phyloP scores from a whole-genome alignment of 148 eudicot genomes.

The Chenopodium suecicum region DNA sequence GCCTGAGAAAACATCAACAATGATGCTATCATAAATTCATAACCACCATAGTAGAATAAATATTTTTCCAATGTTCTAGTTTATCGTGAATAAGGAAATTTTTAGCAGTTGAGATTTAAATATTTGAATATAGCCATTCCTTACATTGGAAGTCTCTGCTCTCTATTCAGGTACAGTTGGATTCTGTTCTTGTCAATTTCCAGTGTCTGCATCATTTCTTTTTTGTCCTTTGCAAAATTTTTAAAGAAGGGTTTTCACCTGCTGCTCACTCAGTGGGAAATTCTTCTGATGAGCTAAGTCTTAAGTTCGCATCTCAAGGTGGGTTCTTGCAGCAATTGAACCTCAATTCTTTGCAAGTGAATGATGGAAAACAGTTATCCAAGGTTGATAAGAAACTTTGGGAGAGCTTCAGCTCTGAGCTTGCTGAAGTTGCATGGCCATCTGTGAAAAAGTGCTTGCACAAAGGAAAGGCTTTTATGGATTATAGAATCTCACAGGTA shows the following conservation, averaged over 20 bases:
- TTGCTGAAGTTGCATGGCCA: constrained; percentile 75
- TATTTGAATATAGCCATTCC: constrained; percentile 15
- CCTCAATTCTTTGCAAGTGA: constrained; percentile 35
- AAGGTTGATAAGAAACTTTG: constrained; percentile 45
- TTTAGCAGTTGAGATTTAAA: not conserved
- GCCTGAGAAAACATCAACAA: not conserved
- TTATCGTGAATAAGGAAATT: not conserved
- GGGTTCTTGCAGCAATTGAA: constrained; percentile 75
- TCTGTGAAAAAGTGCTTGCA: constrained; percentile 65
- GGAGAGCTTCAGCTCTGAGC: constrained; percentile 65
- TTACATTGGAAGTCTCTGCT: not conserved
- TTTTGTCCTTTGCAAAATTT: constrained; percentile 81
- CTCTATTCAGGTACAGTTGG: constrained; percentile 64
- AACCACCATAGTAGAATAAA: not conserved
- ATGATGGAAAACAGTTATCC: constrained; percentile 28
- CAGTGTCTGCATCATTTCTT: constrained; percentile 85
- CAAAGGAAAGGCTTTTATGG: constrained; percentile 69
- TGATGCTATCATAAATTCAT: not conserved
- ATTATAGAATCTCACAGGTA: constrained; percentile 81
- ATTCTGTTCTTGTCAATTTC: constrained; percentile 61
- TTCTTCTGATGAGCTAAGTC: constrained; percentile 39
- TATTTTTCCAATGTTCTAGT: not conserved
- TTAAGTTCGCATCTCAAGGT: constrained; percentile 69
- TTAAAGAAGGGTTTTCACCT: constrained; percentile 61
- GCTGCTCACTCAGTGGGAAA: constrained; percentile 31